Base-by-base conservation (phyloP, 306 rosid species). In the Canavalia gladiata region DNA sequence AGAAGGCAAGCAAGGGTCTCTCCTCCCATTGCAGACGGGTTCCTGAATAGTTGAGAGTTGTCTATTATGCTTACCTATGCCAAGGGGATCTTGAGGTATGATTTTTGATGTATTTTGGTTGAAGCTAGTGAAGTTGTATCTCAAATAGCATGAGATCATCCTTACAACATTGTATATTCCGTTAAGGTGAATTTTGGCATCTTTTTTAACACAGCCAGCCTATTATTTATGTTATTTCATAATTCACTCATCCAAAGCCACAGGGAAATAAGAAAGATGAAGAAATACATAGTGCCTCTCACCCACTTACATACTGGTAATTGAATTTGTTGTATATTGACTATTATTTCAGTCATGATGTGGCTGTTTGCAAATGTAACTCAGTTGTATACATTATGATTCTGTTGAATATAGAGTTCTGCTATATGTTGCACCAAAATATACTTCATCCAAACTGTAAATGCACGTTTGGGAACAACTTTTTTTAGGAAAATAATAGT, bases 1-100 rank as follows among this genome's bases (percentile, higher is more conserved):
- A 72, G 75, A 78, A 71, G 99, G 97, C 82, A 90, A 89, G 88
- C 91, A 89, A 86, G 81, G 77, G 85, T 63, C 92, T 84, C 86
- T 88, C 82, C 89, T 95, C 54, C 95, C 97, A 5, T 43, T 91
- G 83, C 90, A 91, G 82, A 69, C 87, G 0, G 86, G 69, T 56
- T 83, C 85, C 33, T 85, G 84, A 88, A 75, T 80, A 51, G 72
- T 51, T 30, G 46, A 64, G 68, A 68, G 52, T 68, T 65, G 64
- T 72, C 54, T 71, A 13, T 73, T 72, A 76, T 78, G 76, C 81
- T 18, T 65, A 62, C 73, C 86, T 33, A n/a, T 52, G 68, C 59
- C 62, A 69, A 75, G 85, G 74, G 76, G 76, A 73, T 45, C 60
- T 59, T 18, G 76, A 85, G 87, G 87, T 72, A 74, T 60, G 68